Conservation (phyloP, 805 yeast species). For the Candida pini region DNA sequence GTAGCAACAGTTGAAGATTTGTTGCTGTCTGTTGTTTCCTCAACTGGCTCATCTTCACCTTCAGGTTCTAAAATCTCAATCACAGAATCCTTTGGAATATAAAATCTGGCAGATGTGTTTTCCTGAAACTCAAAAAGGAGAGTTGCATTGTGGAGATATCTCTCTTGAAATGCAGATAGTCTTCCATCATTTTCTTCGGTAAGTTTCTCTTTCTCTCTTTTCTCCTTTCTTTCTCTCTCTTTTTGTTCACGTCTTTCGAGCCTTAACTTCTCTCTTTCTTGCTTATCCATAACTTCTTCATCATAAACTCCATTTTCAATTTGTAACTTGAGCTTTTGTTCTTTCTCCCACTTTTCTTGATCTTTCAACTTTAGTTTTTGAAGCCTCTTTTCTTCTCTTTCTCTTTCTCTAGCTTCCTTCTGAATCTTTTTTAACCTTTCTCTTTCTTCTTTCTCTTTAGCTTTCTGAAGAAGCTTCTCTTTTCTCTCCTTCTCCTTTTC, state of each 20-base stretch:
- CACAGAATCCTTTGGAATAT: conserved; percentile 71
- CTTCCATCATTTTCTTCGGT: conserved; percentile 42
- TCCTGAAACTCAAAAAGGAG: conserved; percentile 83
- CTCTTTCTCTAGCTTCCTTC: conserved; percentile 19
- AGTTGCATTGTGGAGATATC: conserved; percentile 62
- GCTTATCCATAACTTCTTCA: conserved; percentile 10
- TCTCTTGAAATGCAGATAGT: conserved; percentile 72
- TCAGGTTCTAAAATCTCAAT: conserved; percentile 47
- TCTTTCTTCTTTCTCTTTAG: conserved; percentile 15
- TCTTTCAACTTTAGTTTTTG: conserved; percentile 19
- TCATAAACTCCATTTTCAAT: conserved; percentile 11
- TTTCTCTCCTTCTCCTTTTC: conserved; percentile 18
- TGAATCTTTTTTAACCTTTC: conserved; percentile 15
- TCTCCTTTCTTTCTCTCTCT: conserved; percentile 16
- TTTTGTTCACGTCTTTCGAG: conserved; percentile 11
- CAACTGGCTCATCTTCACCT: conserved; percentile 18
- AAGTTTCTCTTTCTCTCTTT: conserved; percentile 4
- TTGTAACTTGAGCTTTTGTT: conserved; percentile 10
- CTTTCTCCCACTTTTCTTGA: conserved; percentile 17
- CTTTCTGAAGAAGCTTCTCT: conserved; percentile 18
- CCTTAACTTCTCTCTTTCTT: conserved; percentile 9
- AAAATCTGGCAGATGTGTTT: conserved; percentile 65
- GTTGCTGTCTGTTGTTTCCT: conserved; percentile 1
- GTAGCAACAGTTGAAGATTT: neutral
- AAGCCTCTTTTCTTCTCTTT: conserved; percentile 18